Base-by-base conservation (phyloP, 2,329 filamentous ascomycete species). In the Leptosphaerulina australis region DNA sequence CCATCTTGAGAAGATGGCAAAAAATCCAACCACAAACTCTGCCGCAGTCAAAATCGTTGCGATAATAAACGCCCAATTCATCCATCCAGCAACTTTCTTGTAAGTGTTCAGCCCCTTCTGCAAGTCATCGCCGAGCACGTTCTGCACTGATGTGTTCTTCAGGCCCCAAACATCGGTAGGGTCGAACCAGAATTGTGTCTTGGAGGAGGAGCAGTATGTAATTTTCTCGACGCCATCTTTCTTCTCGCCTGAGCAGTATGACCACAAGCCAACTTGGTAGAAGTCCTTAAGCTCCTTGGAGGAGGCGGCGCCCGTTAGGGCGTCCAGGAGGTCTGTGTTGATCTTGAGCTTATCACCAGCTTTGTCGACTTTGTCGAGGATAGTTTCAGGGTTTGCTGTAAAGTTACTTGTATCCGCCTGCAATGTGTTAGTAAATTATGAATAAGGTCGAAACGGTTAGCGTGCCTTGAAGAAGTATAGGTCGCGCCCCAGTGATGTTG, bases 221-320 rank as follows among this genome's bases (percentile, higher is more conserved):
- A 81, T 73, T 12, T 74, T 72, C 59, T 78, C 80, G 48, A 70
- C 66, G 38, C 69, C 77, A 2, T 80, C 78, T 56, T 81, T 78
- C 59, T 81, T 81, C 40, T 80, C 75, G 44, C 82, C 84, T 49
- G 79, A 77, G 82, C 94, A 97, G 82, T 91, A 96, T 70, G 88
- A 88, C 88, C 90, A 96, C 28, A 97, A 81, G 68, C 83, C 84
- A 68, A 97, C 80, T 54, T 88, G 83, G 82, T 97, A 97, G 66
- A 85, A 80, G 69, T 93, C 85, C 65, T 81, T 83, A 51, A 96
- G 81, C 45, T 82, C 58, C 44, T 66, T 64, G 33, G 71, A 62
- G 4, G 68, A 60, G 26, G 72, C 64, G 31, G 69, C 67, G 40
- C 68, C 63, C 9, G 74, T 63, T 45, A 80, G 69, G 10, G 78